Base-by-base conservation (phyloP, 495 filamentous ascomycete species). In the Paragyromitra xinjiangensis region DNA sequence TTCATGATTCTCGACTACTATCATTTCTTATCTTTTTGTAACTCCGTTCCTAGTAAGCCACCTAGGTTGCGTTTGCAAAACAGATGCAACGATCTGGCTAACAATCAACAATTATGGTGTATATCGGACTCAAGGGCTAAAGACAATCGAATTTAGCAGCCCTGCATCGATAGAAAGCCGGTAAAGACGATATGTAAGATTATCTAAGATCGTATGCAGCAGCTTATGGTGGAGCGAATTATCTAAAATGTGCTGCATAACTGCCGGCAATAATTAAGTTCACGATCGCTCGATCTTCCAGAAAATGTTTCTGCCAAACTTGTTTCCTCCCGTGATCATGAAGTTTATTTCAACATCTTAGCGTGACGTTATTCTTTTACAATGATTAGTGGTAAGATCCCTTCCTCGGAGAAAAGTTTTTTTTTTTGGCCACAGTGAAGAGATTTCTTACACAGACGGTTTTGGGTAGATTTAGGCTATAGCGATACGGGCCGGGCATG, bases 401-500 rank as follows among this genome's bases (percentile, higher is more conserved):
- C 53, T 42, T 40, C 58, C 12, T 48, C 19, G 11, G 9, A 62
- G 22, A 22, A 19, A 42, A 22, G 19, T 40, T 8, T 53, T 70
- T 65, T 24, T 26, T 22, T 6, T 26, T 39, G 39, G 24, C 24
- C 8, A 26, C 39, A 22, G 19, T 37, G n/a, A 29, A 59, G 12
- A 67, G 26, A 63, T 44, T 70, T 22, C 67, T 61, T 37, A 50
- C 34, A 14, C 51, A 26, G 19, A 16, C 48, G 53, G 45, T 37
- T 50, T 66, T 51, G 14, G 29, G 22, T 29, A 34, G 6, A 55
- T 73, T 73, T 73, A 73, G 70, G 61, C 70, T 73, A 61, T 65
- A 66, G 26, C 0, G 44, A 3, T 50, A 63, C 59, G 69, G 59
- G 45, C 69, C 58, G 69, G 48, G 68, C 50, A 55, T 64, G 69